Evolutionary conservation across 1,284 basidiomycete species (phyloP).

Genomic region (Boletus hoseneyae): DNA sequence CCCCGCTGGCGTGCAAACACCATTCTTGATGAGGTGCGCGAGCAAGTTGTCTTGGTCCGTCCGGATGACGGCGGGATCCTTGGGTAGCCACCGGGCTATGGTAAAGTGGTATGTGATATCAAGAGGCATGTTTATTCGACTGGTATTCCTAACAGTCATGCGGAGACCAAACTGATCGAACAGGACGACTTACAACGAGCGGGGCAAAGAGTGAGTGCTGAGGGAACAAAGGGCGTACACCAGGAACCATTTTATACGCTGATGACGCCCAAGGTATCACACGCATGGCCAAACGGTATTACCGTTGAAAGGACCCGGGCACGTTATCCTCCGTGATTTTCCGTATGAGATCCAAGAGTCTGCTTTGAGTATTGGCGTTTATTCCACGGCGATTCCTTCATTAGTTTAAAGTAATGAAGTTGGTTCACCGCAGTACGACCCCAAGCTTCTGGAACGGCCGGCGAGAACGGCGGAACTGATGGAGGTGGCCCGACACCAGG

Average conservation of each 20-base stretch:
- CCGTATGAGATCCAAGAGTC: no score
- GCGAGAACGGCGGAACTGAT: no score
- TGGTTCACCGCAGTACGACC: no score
- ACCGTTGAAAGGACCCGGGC: no score
- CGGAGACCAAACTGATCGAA: background rate
- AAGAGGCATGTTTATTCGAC: conserved; percentile 9
- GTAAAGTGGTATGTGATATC: background rate
- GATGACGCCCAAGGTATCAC: no score
- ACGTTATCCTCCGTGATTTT: no score
- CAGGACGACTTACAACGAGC: background rate
- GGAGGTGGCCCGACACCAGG: no score
- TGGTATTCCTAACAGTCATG: background rate
- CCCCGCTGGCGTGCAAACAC: conserved; percentile 9
- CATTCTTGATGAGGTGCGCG: conserved; percentile 2
- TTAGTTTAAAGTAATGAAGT: no score
- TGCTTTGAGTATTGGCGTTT: no score
- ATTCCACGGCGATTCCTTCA: no score
- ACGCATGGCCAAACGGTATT: no score
- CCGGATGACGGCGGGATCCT: conserved; percentile 13
- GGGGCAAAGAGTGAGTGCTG: background rate
- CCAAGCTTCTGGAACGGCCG: no score
- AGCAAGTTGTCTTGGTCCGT: conserved; percentile 7
- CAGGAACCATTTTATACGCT: conserved; percentile 9
- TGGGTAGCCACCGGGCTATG: conserved; percentile 22
- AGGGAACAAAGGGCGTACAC: background rate